These are phyloP conservation scores for Saccharomyces cerevisiae DNA, from an alignment of 805 yeast species.

Conservation along the genomic window DNA sequence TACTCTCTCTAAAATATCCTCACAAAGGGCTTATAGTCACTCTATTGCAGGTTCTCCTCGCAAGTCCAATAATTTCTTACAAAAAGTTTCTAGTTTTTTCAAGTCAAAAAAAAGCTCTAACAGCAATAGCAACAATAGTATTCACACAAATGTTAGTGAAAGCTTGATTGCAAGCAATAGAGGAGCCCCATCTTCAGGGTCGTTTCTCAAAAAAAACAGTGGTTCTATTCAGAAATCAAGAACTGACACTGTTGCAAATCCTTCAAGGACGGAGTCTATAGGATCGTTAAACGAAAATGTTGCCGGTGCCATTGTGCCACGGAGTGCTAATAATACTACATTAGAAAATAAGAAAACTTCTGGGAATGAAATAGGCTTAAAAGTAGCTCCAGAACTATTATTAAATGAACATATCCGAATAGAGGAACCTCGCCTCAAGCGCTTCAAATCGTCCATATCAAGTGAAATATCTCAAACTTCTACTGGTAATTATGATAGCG, in stretches of 20 bases:
- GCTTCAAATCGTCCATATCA: slow-evolving; percentile 21
- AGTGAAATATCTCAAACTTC: slow-evolving; percentile 28
- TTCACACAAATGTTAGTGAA: neutral
- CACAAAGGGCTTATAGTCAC: neutral
- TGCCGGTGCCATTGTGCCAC: neutral
- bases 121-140: neutral
- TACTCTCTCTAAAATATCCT: neutral
- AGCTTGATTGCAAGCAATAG: neutral
- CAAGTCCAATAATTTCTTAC: slow-evolving; percentile 20
- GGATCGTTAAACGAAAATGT: slow-evolving; percentile 2
- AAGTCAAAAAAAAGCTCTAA: slow-evolving; percentile 17
- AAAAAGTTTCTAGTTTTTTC: slow-evolving; percentile 30
- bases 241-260: too few species aligned
- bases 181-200: neutral
- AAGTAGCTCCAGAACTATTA: neutral
- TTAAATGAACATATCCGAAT: neutral
- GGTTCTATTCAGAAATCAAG: neutral
- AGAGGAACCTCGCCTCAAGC: slow-evolving; percentile 16
- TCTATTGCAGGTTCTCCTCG: neutral
- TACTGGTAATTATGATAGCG: slow-evolving; percentile 20
- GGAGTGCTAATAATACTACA: neutral
- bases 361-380: neutral
- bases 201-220: neutral
- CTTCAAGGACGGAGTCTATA: neutral
- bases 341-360: slow-evolving; percentile 1